Base-by-base conservation (phyloP, 2,329 filamentous ascomycete genomes). In the Arachnopeziza araneosa region DNA sequence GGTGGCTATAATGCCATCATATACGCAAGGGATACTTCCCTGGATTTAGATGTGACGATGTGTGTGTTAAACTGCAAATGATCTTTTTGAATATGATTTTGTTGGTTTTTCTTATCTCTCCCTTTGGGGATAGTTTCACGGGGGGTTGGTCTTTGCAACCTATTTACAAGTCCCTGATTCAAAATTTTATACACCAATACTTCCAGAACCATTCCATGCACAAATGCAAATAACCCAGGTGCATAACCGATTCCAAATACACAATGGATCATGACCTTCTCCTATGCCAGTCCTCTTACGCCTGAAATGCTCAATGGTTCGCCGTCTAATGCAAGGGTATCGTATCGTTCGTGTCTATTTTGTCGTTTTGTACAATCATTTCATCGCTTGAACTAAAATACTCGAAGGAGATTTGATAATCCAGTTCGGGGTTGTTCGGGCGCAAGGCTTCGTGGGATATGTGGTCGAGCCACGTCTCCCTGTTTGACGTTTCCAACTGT, bases 371-470 rank as follows among this genome's bases (percentile, higher is more conserved):
- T 17, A 21, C 17, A 50, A 44, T 49, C n/a, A n/a, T 52, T 10
- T 23, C 24, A 9, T 52, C 24, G 21, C 52, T 55, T 36, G 6
- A n/a, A 54, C 62, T 52, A 67, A 52, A 67, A 61, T 19, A 66
- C 32, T 21, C 61, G 56, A 3, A 66, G 54, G 10, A 69, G 56
- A 51, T 68, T 67, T 17, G 53, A 17, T 48, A 69, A 50, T 7
- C 67, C 67, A 2, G 63, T 48, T 24, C 59, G 62, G 19, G 59
- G 63, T 17, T 36, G 9, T 21, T 63, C 59, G 1, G 60, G 56
- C 52, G 64, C 62, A 1, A 69, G 55, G 54, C 66, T 67, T 6
- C 64, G 57, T 1, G 66, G 67, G 30, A 67, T 58, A 21, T 69
- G 67, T 4, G 67, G 65, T n/a, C 53, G 44, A n/a, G 60, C 7